Conservation (phyloP, 148 eudicot species). For the Heliosperma pusillum region DNA sequence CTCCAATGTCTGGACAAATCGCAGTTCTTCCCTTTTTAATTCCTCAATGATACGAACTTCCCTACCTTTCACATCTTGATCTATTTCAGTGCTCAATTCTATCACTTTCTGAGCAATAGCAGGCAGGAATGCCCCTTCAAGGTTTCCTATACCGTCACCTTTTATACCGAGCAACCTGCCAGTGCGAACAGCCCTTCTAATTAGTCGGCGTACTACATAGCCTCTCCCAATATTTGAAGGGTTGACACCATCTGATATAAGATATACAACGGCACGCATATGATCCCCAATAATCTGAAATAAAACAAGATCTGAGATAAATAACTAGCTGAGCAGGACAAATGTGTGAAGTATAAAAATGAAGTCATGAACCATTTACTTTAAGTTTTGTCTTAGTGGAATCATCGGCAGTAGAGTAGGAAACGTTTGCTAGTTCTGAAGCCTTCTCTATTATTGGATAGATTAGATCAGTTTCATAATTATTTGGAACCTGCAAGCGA, state of each 20-base stretch:
- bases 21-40: constrained; percentile 77
- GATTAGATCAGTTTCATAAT: constrained; percentile 90
- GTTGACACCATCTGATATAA: constrained; percentile 88
- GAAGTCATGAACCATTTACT: constrained; percentile 38
- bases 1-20: constrained; percentile 80
- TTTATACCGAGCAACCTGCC: constrained; percentile 88
- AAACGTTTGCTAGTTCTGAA: constrained; percentile 71
- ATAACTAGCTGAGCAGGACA: not conserved
- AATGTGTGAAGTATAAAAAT: not conserved
- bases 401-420: constrained; percentile 68
- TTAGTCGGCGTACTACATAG: constrained; percentile 84
- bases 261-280: constrained; percentile 87
- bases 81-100: constrained; percentile 67
- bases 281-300: constrained; percentile 93
- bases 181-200: constrained; percentile 86
- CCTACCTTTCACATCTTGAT: constrained; percentile 60
- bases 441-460: constrained; percentile 89
- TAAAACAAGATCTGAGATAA: not conserved
- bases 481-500: constrained; percentile 82
- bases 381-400: constrained; percentile 70
- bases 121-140: constrained; percentile 82
- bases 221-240: constrained; percentile 98
- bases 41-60: constrained; percentile 76
- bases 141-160: constrained; percentile 60
- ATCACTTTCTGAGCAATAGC: constrained; percentile 72